Base-by-base conservation (phyloP, 139 green algal genomes). In the Trebouxia sp. region DNA sequence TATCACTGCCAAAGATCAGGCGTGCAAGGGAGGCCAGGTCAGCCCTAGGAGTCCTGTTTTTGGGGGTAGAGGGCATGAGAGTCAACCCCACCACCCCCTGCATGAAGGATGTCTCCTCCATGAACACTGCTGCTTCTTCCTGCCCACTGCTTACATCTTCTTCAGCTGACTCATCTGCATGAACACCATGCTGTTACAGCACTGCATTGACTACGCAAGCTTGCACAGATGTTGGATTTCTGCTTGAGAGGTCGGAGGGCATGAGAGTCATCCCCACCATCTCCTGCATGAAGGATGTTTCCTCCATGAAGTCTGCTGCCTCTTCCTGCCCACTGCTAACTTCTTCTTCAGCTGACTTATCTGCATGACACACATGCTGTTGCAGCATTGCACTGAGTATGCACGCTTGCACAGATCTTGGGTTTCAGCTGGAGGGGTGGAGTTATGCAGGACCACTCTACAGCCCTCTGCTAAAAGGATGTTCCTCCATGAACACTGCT, bases 101-200 rank as follows among this genome's bases (percentile, higher is more conserved):
- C 62, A 72, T 72, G 62, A 72, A 72, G 62, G 62, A 35, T 10
- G 62, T 72, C 32, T 72, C 62, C 62, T 43, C 62, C 62, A 42
- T 72, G 32, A 72, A 72, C 11, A 72, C 12, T 12, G 62, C 62
- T 26, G 20, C 62, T 35, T 72, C 62, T 35, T 72, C 62, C 15
- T 72, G 62, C 62, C 62, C 35, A 8, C 6, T 35, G 7, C 30
- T 42, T 22, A 39, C 28, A 17, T 12, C 58, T 22, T 72, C 62
- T 35, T 72, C 55, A n/a, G 35, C 55, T 66, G 55, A n/a, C 35
- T 20, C 17, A 26, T 62, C n/a, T n/a, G n/a, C n/a, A n/a, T n/a
- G n/a, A n/a, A n/a, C n/a, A n/a, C n/a, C n/a, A n/a, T n/a, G n/a
- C n/a, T n/a, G n/a, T n/a, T n/a, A n/a, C n/a, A n/a, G n/a, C n/a